These are phyloP conservation scores for Globisporangium canariense DNA, from an alignment of 352 stramenopile genomes.

Conservation along the genomic window DNA sequence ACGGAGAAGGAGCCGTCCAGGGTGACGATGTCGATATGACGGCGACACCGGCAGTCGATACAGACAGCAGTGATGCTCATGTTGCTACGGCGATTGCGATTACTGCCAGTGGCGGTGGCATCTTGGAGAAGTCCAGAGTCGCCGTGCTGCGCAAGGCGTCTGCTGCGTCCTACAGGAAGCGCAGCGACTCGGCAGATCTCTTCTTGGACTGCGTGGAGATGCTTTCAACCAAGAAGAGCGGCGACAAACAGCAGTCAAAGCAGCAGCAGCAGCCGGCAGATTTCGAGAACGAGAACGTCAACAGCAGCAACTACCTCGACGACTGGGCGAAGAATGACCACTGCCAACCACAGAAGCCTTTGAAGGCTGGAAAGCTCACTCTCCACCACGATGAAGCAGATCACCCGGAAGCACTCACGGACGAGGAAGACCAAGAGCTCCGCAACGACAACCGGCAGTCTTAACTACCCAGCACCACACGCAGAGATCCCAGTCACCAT, in stretches of 20 bases:
- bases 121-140: slow-evolving; percentile 48
- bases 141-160: slow-evolving; percentile 34
- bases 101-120: background rate
- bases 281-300: background rate
- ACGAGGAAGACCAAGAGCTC: background rate
- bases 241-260: background rate
- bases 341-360: background rate
- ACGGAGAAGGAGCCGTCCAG: background rate
- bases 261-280: background rate
- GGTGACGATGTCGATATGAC: background rate
- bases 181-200: slow-evolving; percentile 78
- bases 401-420: background rate
- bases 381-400: background rate
- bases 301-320: background rate
- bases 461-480: background rate
- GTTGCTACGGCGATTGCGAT: background rate
- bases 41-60: background rate
- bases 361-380: background rate
- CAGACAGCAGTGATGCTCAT: background rate
- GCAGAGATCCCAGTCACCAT: too few relatives aligned
- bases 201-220: slow-evolving; percentile 80
- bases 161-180: slow-evolving; percentile 25
- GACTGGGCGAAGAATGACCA: background rate
- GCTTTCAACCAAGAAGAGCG: slow-evolving; percentile 39
- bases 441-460: background rate